These are phyloP conservation scores for Dictyostelium firmibasis DNA, from an alignment of 78 protist genomes.

Conservation along the genomic window DNA sequence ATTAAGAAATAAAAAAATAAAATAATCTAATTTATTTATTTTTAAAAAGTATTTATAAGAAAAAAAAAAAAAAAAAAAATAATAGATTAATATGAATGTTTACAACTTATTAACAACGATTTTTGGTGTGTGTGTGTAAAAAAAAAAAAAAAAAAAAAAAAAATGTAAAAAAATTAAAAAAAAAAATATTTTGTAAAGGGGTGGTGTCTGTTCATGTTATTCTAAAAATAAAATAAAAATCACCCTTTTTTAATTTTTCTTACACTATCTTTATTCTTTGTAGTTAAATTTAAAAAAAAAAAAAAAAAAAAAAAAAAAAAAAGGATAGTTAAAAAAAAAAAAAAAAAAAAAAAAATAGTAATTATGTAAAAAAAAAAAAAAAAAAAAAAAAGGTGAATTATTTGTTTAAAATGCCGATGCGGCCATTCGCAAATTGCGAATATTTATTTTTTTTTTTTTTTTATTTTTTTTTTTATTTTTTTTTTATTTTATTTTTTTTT, in stretches of 20 bases:
- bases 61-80: too few relatives aligned
- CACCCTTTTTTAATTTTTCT: background rate
- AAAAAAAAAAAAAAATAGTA: too few relatives aligned
- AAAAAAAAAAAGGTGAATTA: background rate
- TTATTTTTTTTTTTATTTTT: background rate
- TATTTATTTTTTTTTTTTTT: background rate
- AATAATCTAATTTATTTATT: too few relatives aligned
- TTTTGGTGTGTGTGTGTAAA: background rate
- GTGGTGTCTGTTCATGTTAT: background rate
- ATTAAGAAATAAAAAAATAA: too few relatives aligned
- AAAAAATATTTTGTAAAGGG: too few relatives aligned
- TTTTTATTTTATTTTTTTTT: too few relatives aligned
- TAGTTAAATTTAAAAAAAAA: too few relatives aligned
- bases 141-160: too few relatives aligned
- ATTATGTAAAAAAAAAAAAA: background rate
- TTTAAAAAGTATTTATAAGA: too few relatives aligned
- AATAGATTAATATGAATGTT: background rate
- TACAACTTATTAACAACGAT: background rate
- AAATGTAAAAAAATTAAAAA: too few relatives aligned
- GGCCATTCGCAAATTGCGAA: background rate
- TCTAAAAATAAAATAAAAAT: background rate
- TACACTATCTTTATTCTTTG: background rate
- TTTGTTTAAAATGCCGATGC: background rate
- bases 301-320: too few relatives aligned
- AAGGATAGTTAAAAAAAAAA: too few relatives aligned